Percentiles rank a stretch among this genome's conserved stretches.
Evolutionary conservation across 2,329 filamentous ascomycete species (phyloP).

Genomic region (Dactylellina haptotyla): DNA sequence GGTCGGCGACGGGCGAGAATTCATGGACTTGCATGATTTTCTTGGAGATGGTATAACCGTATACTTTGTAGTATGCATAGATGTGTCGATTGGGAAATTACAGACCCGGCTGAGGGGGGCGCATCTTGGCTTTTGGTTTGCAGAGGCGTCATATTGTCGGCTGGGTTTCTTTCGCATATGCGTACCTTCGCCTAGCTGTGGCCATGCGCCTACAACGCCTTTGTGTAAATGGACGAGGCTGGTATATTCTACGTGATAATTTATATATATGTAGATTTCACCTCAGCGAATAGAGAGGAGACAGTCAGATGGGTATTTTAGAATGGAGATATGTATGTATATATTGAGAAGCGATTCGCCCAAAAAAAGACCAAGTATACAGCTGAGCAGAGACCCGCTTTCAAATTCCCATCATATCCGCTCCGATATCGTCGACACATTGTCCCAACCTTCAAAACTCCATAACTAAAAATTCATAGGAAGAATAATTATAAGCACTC

Average conservation of each 20-base stretch:
- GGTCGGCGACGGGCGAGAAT: constrained; percentile 14
- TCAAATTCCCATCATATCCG: background rate
- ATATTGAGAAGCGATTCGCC: background rate
- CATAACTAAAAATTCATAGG: background rate
- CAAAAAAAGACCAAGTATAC: background rate
- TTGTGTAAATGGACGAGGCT: too few relatives aligned
- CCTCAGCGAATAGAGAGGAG: too few relatives aligned
- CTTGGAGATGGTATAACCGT: too few relatives aligned
- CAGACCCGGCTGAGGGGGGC: background rate
- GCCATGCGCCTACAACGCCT: too few relatives aligned
- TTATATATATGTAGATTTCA: too few relatives aligned
- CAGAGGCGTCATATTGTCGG: too few relatives aligned
- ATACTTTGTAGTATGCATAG: too few relatives aligned
- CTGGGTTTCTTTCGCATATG: too few relatives aligned
- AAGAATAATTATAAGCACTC: background rate
- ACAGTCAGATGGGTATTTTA: background rate
- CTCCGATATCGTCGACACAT: background rate
- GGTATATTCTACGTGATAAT: too few relatives aligned
- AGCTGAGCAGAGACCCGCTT: background rate
- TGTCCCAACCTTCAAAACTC: background rate
- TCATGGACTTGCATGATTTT: constrained; percentile 1
- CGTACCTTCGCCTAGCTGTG: too few relatives aligned
- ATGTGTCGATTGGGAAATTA: background rate
- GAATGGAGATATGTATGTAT: background rate
- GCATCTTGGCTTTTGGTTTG: too few relatives aligned